Conservation (phyloP, 2,329 filamentous ascomycete species). For the Aspergillus latus region DNA sequence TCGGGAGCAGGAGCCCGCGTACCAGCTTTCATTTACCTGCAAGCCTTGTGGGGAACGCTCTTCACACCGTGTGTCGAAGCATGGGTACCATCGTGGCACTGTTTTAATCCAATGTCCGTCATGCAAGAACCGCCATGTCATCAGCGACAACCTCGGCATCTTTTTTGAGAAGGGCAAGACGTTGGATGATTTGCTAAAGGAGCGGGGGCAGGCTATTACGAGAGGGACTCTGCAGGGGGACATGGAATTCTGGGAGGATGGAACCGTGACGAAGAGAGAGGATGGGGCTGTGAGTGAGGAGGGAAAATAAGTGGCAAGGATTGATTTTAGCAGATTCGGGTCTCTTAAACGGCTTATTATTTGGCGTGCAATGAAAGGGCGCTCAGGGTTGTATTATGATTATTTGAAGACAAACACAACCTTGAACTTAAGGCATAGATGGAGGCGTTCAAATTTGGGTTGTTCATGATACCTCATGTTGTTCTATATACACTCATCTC, state of each 20-base stretch:
- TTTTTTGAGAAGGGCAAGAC: conserved; percentile 46
- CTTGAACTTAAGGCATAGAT: background rate
- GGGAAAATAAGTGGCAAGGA: background rate
- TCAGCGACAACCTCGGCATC: conserved; percentile 80
- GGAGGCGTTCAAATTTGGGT: conserved; percentile 13
- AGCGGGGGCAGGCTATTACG: conserved; percentile 67
- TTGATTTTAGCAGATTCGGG: background rate
- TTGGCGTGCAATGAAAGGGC: background rate
- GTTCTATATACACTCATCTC: conserved; percentile 25
- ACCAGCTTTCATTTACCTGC: conserved; percentile 91
- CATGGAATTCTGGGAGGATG: conserved; percentile 87
- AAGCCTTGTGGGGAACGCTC: conserved; percentile 77
- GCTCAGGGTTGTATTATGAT: background rate
- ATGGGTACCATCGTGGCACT: conserved; percentile 89
- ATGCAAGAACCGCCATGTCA: conserved; percentile 86
- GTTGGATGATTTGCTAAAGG: conserved; percentile 44
- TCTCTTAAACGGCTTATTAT: background rate
- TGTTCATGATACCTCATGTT: conserved; percentile 15
- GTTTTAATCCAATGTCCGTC: conserved; percentile 83
- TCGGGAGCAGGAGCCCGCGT: conserved; percentile 62
- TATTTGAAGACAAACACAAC: background rate
- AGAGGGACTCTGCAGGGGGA: conserved; percentile 79
- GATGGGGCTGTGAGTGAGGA: conserved; percentile 3
- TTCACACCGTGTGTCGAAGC: conserved; percentile 84
- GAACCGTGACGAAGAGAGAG: conserved; percentile 42